Conservation (phyloP, 805 yeast genomes). For the Ogataea paradorogensis region DNA sequence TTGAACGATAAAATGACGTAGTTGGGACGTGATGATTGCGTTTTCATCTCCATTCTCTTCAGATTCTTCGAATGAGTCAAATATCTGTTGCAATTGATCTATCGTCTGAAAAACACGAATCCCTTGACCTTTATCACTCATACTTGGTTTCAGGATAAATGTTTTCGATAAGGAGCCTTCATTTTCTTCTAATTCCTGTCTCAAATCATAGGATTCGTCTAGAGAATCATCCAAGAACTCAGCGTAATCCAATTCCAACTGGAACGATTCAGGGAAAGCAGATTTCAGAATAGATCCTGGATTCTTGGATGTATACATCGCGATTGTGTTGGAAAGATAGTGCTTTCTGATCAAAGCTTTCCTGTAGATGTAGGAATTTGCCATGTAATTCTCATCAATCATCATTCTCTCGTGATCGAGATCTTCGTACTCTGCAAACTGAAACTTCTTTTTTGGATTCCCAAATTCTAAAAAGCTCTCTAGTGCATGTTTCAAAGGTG, state of each 20-base stretch:
- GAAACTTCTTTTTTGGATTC: slow-evolving; percentile 46
- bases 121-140: slow-evolving; percentile 98
- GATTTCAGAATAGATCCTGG: slow-evolving; percentile 58
- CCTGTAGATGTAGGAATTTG: slow-evolving; percentile 82
- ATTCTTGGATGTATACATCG: slow-evolving; percentile 67
- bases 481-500: slow-evolving; percentile 42
- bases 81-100: slow-evolving; percentile 76
- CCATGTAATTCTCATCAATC: slow-evolving; percentile 46
- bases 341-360: slow-evolving; percentile 91
- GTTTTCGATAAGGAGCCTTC: slow-evolving; percentile 39
- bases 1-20: slow-evolving; percentile 89
- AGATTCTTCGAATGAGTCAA: slow-evolving; percentile 81
- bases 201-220: slow-evolving; percentile 86
- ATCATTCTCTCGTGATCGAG: slow-evolving; percentile 68
- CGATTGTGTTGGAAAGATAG: slow-evolving; percentile 81
- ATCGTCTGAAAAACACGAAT: slow-evolving; percentile 76
- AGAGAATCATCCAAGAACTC: slow-evolving; percentile 92
- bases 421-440: slow-evolving; percentile 88
- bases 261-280: slow-evolving; percentile 73
- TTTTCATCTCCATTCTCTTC: slow-evolving; percentile 56
- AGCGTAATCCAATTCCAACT: slow-evolving; percentile 89
- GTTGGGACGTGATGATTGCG: slow-evolving; percentile 79
- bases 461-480: slow-evolving; percentile 14
- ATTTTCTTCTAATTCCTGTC: slow-evolving; percentile 67
- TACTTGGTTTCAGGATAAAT: slow-evolving; percentile 93